These are phyloP conservation scores for Fagopyrum tataricum DNA, from an alignment of 148 eudicot genomes.

Conservation along the genomic window DNA sequence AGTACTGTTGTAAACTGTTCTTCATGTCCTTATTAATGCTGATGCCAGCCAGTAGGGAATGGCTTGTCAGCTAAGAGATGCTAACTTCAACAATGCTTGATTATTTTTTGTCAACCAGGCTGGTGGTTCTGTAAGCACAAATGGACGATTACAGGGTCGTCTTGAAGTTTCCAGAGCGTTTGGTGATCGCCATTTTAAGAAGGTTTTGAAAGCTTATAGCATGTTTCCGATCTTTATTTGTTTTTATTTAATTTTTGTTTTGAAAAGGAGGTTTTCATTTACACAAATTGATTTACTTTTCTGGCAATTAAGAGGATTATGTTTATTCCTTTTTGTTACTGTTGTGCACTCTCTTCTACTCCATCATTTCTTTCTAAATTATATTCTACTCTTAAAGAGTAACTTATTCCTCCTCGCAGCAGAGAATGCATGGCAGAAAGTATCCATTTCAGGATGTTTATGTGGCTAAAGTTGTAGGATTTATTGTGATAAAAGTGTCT, in stretches of 20 bases:
- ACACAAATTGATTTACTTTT: neutral
- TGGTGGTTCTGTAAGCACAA: constrained; percentile 75
- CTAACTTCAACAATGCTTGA: neutral
- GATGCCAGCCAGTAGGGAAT: neutral
- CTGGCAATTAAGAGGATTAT: neutral
- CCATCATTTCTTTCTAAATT: neutral
- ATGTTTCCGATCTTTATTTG: constrained; percentile 4
- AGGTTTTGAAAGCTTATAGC: constrained; percentile 32
- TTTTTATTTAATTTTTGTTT: neutral
- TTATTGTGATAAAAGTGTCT: neutral
- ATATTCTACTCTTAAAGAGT: neutral
- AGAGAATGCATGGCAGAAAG: neutral
- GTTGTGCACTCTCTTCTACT: neutral
- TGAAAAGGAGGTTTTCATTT: neutral
- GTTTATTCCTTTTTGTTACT: neutral
- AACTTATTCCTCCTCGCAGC: neutral
- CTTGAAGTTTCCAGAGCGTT: constrained; percentile 92
- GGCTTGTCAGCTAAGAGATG: neutral
- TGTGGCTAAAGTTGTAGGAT: neutral
- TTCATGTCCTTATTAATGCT: neutral
- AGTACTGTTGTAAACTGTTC: neutral
- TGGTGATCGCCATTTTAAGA: constrained; percentile 86
- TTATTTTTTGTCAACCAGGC: constrained; percentile 33
- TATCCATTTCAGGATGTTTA: neutral
- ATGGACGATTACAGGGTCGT: constrained; percentile 82